Evolutionary conservation across 345 rosid species (phyloP), one percentile per base, ranked within the genome.

Genomic region (Litchi chinensis): DNA sequence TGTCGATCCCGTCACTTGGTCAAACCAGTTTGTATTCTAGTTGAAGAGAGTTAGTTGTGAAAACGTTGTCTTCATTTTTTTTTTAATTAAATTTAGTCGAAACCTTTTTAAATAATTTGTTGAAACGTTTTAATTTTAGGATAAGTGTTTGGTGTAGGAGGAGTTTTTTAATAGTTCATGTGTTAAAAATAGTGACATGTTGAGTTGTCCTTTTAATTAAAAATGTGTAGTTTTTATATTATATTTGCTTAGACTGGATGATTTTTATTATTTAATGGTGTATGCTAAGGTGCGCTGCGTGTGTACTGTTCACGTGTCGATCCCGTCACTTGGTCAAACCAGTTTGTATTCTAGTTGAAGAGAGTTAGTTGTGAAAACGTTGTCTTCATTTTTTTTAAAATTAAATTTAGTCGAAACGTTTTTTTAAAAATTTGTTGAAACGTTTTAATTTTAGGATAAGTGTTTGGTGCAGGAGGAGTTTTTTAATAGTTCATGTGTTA

Each of bases 171-270:
- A 54, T 68, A 1, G 3, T 39, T 70, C 18, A 6, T 44, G 75
- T 37, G 64, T 21, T 8, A 32, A 65, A 56, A 76, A 77, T 71
- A 78, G 63, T 71, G 70, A 18, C 70, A 71, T 57, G 76, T 71
- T 71, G 64, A 26, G 78, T 75, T 81, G 67, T 24, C 67, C 28
- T 10, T 71, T n/a, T n/a, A n/a, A n/a, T n/a, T n/a, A n/a, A n/a
- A n/a, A n/a, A n/a, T n/a, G n/a, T n/a, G n/a, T n/a, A n/a, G n/a
- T n/a, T n/a, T n/a, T n/a, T n/a, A n/a, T n/a, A n/a, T n/a, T n/a
- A n/a, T n/a, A n/a, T n/a, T n/a, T n/a, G n/a, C n/a, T n/a, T n/a
- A n/a, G n/a, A n/a, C n/a, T n/a, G n/a, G n/a, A n/a, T n/a, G n/a
- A 32, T 32, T 32, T 32, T 11, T 8, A 40, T 68, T 46, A 22